phyloP scores from a whole-genome alignment of 164 flowering plant species.

The Protea cynaroides region DNA sequence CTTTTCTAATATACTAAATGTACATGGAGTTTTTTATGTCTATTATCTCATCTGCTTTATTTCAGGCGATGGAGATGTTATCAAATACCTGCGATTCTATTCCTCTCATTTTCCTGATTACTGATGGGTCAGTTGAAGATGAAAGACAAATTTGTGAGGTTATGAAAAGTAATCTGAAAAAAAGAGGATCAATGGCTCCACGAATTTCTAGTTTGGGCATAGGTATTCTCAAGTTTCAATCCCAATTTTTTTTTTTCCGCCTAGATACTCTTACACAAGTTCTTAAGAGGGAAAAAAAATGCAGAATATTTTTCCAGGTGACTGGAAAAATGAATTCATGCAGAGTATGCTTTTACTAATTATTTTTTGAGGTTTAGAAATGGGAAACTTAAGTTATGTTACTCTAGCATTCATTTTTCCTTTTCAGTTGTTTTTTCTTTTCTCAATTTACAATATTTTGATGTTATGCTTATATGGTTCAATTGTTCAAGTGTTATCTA shows the following conservation, averaged over 20 bases:
- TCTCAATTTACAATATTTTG: no score
- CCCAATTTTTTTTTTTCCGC: neutral
- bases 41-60: slow-evolving; percentile 3
- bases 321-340: no score
- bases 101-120: slow-evolving; percentile 69
- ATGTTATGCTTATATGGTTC: no score
- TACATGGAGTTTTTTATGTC: neutral
- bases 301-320: no score
- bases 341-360: no score
- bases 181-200: slow-evolving; percentile 38
- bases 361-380: no score
- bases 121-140: slow-evolving; percentile 94
- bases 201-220: slow-evolving; percentile 88
- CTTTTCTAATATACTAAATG: neutral
- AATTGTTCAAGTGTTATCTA: no score
- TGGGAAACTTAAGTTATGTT: no score
- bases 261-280: neutral
- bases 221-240: slow-evolving; percentile 39
- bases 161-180: slow-evolving; percentile 34
- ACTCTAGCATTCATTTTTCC: no score
- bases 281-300: no score
- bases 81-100: slow-evolving; percentile 39
- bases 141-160: slow-evolving; percentile 75
- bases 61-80: slow-evolving; percentile 81
- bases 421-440: no score